Conservation (phyloP, 805 yeast genomes). For the Candida vartiovaarae region DNA sequence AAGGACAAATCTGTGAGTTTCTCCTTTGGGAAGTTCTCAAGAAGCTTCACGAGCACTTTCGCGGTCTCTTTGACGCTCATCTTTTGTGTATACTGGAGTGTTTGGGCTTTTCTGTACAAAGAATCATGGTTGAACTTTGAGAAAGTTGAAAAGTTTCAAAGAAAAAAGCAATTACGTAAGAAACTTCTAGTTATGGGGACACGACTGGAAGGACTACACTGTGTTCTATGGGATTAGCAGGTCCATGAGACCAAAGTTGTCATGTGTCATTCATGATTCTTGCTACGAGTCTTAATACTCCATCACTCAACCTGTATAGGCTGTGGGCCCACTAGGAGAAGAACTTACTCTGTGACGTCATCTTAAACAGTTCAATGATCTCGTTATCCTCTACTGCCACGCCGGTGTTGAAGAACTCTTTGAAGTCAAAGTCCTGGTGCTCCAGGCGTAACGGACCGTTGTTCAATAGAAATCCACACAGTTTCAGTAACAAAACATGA, state of each 20-base stretch:
- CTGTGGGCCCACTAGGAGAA: background rate
- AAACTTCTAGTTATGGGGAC: too few species aligned
- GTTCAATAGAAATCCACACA: constrained; percentile 10
- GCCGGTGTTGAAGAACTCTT: constrained; percentile 6
- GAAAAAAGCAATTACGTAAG: too few species aligned
- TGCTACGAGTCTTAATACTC: too few species aligned
- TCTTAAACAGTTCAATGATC: constrained; percentile 9
- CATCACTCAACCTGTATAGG: too few species aligned
- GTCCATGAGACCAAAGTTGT: too few species aligned
- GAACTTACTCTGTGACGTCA: constrained; percentile 6
- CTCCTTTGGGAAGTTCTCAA: constrained; percentile 64
- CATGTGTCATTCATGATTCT: too few species aligned
- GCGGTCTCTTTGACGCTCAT: constrained; percentile 43
- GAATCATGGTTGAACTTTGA: background rate
- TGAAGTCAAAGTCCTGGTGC: constrained; percentile 8
- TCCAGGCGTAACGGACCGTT: constrained; percentile 1
- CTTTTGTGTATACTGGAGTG: background rate
- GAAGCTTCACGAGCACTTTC: constrained; percentile 46
- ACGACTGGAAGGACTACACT: too few species aligned
- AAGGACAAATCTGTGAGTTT: constrained; percentile 63
- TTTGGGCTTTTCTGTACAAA: too few species aligned
- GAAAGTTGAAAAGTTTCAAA: too few species aligned
- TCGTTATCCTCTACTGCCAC: constrained; percentile 7
- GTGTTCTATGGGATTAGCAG: too few species aligned
- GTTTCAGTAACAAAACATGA: constrained; percentile 7